Conservation (phyloP, 1,139 yeast species). For the Petasospora rhodanensis region DNA sequence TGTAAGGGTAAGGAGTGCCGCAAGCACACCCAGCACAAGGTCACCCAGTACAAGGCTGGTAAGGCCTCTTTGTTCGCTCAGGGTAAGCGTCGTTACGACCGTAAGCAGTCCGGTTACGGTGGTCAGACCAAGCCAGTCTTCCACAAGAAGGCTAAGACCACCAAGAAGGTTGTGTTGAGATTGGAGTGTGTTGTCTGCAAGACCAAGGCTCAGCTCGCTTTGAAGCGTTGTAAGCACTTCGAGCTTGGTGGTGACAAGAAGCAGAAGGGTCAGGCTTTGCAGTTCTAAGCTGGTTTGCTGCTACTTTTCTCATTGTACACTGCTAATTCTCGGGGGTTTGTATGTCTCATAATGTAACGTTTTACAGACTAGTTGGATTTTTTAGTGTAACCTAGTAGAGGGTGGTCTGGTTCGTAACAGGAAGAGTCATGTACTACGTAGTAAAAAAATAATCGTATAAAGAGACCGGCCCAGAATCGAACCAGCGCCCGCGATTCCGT, state of each 20-base stretch:
- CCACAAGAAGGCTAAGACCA: conserved; percentile 99
- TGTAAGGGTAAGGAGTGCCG: conserved; percentile 99
- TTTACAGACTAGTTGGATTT: conserved; percentile 9
- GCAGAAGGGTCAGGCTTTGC: conserved; percentile 99
- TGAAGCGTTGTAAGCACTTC: conserved; percentile 99
- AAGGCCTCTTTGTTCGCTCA: conserved; percentile 98
- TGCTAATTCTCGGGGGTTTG: conserved; percentile 25
- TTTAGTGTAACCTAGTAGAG: too few relatives aligned
- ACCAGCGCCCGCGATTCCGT: background rate
- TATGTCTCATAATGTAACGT: conserved; percentile 26
- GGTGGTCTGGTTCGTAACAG: too few relatives aligned
- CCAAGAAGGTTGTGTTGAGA: conserved; percentile 99
- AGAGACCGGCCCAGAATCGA: background rate
- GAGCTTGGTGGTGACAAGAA: conserved; percentile 99
- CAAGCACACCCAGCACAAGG: conserved; percentile 99
- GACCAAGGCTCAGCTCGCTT: conserved; percentile 96
- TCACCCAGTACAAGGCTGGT: conserved; percentile 99
- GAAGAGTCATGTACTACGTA: too few relatives aligned
- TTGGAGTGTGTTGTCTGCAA: conserved; percentile 98
- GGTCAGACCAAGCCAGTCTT: conserved; percentile 99
- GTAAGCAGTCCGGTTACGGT: conserved; percentile 99
- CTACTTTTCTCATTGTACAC: conserved; percentile 20
- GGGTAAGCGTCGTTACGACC: conserved; percentile 99
- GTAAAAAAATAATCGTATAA: background rate
- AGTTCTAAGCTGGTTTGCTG: conserved; percentile 59